Base-by-base conservation (phyloP, 805 yeast genomes). In the Yamadazyma tumulicola region DNA sequence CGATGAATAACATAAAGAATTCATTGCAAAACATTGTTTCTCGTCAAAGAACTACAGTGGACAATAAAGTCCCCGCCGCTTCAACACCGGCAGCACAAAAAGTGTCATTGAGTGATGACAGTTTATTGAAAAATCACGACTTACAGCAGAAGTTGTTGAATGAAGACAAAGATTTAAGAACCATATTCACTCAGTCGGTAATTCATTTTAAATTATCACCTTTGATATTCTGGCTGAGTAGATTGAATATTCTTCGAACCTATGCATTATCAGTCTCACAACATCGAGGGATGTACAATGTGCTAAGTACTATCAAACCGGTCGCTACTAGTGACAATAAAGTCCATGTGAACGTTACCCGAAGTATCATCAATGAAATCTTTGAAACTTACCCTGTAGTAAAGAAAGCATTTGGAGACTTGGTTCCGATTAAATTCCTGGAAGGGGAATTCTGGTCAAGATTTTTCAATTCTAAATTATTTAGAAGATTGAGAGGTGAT, bases 401-500 rank as follows among this genome's bases (percentile, higher is more conserved):
- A 17, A 77, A 85, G 41, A 77, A 75, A 43, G 97, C 97, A 0
- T 93, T 85, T 52, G 80, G 77, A 39, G 98, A 93, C 35, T 80
- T 80, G 38, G 98, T 93, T 4, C 98, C 97, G 1, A 48, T 42
- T 10, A 80, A 81, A 42, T 69, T 93, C 34, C 74, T 77, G 31
- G 97, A 93, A 55, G 89, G 91, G 26, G 95, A 85, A 52, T 93
- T 93, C 49, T 93, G 98, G 98, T 86, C 95, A 8, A 67, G 97
- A 42, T 93, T 93, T 51, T 93, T 93, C 69, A 81, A 86, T 49
- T 88, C 97, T 0, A 83, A 87, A 49, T 64, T 93, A 41, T 93
- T 89, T 52, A 71, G 96, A 46, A 77, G 88, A 49, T 65, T 93
- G 21, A 73, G 96, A 54, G 98, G 98, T 39, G 97, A 93, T 52